Evolutionary conservation across 1,139 yeast species (phyloP), one percentile per base, ranked within the genome.

Genomic region (Scheffersomyces segobiensis): DNA sequence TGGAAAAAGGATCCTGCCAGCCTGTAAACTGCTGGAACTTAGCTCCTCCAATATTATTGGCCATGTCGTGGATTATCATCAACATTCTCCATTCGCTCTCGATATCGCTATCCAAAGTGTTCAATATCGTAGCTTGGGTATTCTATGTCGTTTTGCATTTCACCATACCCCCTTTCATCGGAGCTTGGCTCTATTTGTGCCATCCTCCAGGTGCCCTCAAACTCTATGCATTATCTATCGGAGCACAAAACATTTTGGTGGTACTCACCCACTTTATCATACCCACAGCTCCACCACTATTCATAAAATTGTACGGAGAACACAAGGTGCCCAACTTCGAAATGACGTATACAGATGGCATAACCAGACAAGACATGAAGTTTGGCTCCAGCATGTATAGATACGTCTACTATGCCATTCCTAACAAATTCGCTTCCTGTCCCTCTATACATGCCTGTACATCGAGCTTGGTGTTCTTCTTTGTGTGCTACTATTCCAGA

Each of bases 281-380:
- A 52, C 68, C 68, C n/a, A 64, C 60, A 8, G 65, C 67, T 5
- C 65, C 68, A 4, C 68, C 68, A 4, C 49, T 65, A 22, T 65
- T 60, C 54, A 56, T 64, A 18, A 60, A 59, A 52, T 55, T 65
- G 14, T 64, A 64, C 52, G 68, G 68, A 3, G 66, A 64, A 22
- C 56, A 60, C 52, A 58, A 56, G 32, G 52, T 55, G 8, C 67
- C 68, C 12, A 57, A 57, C 32, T 65, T 60, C 55, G 64, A 62
- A 49, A 65, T 65, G 68, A 53, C 59, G 14, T 65, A 59, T 50
- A 60, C 66, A 49, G 68, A 65, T 56, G 68, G 67, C 6, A 63
- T 65, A 52, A 63, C 64, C 14, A 53, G 63, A 17, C 60, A 59
- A 48, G 67, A 65, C 52, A 55, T 65, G 56, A 61, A 63, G 52